Percentiles rank a stretch among this genome's conserved stretches.
These are phyloP conservation scores for Backusella psychrophila DNA, from an alignment of 192 early-diverging fungal genomes.

Conservation along the genomic window DNA sequence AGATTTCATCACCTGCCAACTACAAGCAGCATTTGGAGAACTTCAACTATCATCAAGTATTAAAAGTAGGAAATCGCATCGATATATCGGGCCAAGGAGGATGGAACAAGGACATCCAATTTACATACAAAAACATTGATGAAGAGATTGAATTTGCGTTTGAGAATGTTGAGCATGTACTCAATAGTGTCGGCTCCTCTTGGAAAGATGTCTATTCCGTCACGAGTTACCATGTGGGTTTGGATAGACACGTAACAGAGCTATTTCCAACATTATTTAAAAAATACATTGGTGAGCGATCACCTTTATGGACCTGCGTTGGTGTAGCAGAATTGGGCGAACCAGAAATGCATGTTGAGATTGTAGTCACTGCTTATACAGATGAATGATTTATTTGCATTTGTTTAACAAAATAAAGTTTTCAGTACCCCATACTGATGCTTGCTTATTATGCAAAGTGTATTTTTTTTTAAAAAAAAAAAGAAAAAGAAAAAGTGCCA, in stretches of 20 bases:
- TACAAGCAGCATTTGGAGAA: not conserved
- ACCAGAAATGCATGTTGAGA: conserved; percentile 9
- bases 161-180: not conserved
- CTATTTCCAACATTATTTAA: not conserved
- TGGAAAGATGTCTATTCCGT: not conserved
- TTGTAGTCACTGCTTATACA: not conserved
- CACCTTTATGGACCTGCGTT: not conserved
- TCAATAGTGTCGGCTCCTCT: not conserved
- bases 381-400: not conserved
- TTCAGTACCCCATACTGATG: no score
- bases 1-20: conserved; percentile 4
- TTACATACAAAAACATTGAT: conserved; percentile 5
- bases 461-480: no score
- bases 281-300: conserved; percentile 1
- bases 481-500: no score
- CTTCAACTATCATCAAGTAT: not conserved
- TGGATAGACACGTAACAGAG: not conserved
- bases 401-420: not conserved
- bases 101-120: conserved; percentile 4
- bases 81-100: conserved; percentile 13
- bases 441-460: no score
- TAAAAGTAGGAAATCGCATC: conserved; percentile 10
- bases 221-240: not conserved
- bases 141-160: not conserved
- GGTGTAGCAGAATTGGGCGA: not conserved